Evolutionary conservation across 768 basidiomycete species (phyloP), one percentile per base, ranked within the genome.

Genomic region (Calocera viscosa): DNA sequence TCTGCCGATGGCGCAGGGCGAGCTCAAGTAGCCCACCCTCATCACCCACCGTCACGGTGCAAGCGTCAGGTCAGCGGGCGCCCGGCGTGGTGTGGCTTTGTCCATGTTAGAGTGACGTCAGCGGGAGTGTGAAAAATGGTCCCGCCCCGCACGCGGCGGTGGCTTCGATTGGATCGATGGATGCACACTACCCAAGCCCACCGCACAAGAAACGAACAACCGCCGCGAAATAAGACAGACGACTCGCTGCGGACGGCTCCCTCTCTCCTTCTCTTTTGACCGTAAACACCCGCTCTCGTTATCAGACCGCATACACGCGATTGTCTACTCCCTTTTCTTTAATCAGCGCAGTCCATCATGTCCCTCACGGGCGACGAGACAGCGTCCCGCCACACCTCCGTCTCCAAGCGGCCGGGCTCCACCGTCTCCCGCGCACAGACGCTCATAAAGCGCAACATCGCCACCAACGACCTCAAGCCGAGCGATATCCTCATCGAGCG

Each of bases 401-500:
- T 87, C 35, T 90, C 89, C 1, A 81, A 88, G 32, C 74, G 73
- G 69, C 81, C 82, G 0, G 84, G 83, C 64, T 91, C 90, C 2
- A 85, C 91, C 5, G 74, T 88, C 49, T 92, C 90, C 11, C 82
- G 90, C 63, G 85, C 83, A 67, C 89, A 92, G 76, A 88, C 87
- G 1, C 85, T 98, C 73, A 92, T 97, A 81, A 91, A 91, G 83
- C 94, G 92, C 80, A 94, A 91, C 76, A 88, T 91, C 68, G 87
- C 90, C 1, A 86, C 90, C 71, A 95, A 94, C 28, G 95, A 98
- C 77, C 75, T 99, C 68, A 98, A 99, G 75, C 96, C 96, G 1
- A 96, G 98, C 75, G 98, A 99, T 75, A 88, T 99, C 71, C 83
- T 99, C 16, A 82, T 99, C 66, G 95, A 98, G 76, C 87, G 80